Conservation (phyloP, 139 green algal genomes). For the Haematococcus lacustris region DNA sequence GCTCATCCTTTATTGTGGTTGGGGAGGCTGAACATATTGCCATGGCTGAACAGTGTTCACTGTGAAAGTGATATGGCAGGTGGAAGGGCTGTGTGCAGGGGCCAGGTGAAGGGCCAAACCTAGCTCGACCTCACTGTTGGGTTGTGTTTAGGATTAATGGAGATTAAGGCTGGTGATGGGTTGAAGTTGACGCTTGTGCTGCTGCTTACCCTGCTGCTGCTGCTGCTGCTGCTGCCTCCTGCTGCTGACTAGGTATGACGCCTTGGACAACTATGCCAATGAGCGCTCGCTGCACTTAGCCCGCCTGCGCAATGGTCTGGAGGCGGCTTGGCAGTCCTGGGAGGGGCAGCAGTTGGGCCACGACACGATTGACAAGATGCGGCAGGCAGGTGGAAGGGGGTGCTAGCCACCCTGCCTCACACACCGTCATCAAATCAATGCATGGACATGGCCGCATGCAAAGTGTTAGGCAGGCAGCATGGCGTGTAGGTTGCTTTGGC, state of each 20-base stretch:
- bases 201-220: no score
- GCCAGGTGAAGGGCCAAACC: not conserved
- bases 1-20: no score
- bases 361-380: not conserved
- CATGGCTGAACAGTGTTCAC: not conserved
- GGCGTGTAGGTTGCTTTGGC: no score
- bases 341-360: constrained; percentile 26
- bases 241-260: constrained; percentile 47
- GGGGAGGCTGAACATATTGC: not conserved
- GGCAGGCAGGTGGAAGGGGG: no score
- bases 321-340: constrained; percentile 46
- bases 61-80: not conserved
- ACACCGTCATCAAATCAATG: no score
- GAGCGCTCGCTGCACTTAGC: constrained; percentile 35
- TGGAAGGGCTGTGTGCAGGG: not conserved
- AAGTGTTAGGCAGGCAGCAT: no score
- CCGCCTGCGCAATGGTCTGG: constrained; percentile 29
- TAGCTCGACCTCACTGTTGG: not conserved
- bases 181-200: no score
- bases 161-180: no score
- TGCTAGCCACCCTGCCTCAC: no score
- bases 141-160: not conserved
- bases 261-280: constrained; percentile 47
- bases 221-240: no score
- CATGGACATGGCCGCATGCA: no score